phyloP scores from a whole-genome alignment of 208 protist species.

The Trichomonas tenax region DNA sequence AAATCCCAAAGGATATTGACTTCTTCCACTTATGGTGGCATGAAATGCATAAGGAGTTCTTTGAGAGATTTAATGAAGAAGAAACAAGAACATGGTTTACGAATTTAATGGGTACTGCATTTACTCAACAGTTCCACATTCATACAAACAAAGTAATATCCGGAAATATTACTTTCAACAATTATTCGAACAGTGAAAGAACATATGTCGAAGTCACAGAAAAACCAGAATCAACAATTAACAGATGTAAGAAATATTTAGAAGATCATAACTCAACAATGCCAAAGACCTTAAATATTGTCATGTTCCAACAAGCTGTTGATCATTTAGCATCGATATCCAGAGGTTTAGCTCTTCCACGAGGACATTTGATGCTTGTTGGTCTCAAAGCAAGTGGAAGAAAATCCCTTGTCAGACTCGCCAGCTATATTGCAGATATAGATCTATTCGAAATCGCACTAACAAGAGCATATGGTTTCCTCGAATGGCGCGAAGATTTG shows the following conservation, averaged over 20 bases:
- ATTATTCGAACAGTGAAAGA: slow-evolving; percentile 23
- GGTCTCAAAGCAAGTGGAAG: slow-evolving; percentile 83
- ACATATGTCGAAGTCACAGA: slow-evolving; percentile 13
- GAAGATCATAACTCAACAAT: slow-evolving; percentile 68
- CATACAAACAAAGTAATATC: neutral
- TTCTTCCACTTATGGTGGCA: slow-evolving; percentile 68
- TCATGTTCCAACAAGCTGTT: slow-evolving; percentile 88
- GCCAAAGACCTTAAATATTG: slow-evolving; percentile 67
- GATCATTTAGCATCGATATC: slow-evolving; percentile 77
- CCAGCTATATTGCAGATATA: slow-evolving; percentile 65
- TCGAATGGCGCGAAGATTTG: slow-evolving; percentile 42
- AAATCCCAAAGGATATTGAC: slow-evolving; percentile 39
- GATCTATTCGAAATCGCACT: neutral
- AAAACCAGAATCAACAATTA: neutral
- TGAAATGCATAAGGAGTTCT: slow-evolving; percentile 79
- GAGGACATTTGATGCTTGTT: slow-evolving; percentile 76
- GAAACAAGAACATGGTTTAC: slow-evolving; percentile 66
- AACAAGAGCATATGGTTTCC: slow-evolving; percentile 58
- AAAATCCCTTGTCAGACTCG: slow-evolving; percentile 73
- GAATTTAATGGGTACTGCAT: slow-evolving; percentile 23
- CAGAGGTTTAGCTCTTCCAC: slow-evolving; percentile 75
- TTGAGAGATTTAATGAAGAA: slow-evolving; percentile 75
- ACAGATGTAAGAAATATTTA: slow-evolving; percentile 55
- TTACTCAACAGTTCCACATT: neutral
- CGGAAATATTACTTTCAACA: slow-evolving; percentile 25